phyloP scores from a whole-genome alignment of 495 filamentous ascomycete genomes.

The Xylaria telfairii region DNA sequence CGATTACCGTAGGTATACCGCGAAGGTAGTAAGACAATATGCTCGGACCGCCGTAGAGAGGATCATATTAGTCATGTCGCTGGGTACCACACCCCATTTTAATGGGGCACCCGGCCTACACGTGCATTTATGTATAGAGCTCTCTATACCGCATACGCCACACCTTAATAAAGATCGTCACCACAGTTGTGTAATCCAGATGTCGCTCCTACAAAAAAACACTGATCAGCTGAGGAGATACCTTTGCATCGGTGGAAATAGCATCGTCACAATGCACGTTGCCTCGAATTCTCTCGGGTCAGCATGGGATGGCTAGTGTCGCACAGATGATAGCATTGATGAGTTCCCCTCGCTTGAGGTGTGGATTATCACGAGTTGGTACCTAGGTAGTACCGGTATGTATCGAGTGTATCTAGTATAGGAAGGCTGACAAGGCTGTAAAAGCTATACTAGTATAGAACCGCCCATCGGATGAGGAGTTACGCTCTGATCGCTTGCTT shows the following conservation, averaged over 20 bases:
- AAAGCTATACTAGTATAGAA: neutral
- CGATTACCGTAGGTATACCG: neutral
- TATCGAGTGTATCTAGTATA: neutral
- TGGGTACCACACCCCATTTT: neutral
- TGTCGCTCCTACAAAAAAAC: neutral
- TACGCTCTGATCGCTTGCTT: neutral
- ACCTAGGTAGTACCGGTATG: neutral
- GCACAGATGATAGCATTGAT: no score
- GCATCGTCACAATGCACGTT: neutral
- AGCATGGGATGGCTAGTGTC: neutral
- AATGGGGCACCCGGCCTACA: no score
- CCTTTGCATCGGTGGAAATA: neutral
- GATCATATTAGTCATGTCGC: neutral
- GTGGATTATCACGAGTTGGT: neutral
- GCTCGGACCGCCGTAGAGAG: neutral
- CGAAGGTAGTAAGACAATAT: neutral
- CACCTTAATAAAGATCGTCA: neutral
- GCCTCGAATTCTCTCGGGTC: neutral
- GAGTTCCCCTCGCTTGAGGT: neutral
- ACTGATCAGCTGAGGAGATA: neutral
- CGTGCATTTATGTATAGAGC: no score
- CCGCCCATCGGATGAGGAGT: neutral
- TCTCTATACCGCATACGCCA: neutral
- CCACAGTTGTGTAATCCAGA: neutral
- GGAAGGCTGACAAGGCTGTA: slow-evolving; percentile 15